Conservation (phyloP, 2,329 filamentous ascomycete genomes). For the Aspergillus luchuensis region DNA sequence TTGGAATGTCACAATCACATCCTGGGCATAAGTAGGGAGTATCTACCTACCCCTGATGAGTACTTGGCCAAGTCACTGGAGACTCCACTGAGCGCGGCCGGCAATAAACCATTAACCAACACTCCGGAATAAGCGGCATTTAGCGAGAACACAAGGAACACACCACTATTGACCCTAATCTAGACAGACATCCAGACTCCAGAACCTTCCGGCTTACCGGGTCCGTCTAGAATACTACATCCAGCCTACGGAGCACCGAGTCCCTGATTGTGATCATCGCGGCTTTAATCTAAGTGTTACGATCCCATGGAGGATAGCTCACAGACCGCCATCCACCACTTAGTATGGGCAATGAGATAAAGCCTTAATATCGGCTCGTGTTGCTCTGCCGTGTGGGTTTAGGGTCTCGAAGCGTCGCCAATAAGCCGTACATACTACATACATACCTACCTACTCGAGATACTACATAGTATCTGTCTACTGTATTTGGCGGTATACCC, state of each 20-base stretch:
- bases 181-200: not conserved
- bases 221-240: too few relatives aligned
- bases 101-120: not conserved
- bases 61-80: not conserved
- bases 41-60: not conserved
- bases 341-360: not conserved
- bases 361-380: conserved; percentile 1
- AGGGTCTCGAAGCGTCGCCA: not conserved
- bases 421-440: not conserved
- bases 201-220: not conserved
- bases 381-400: not conserved
- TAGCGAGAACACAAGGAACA: not conserved
- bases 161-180: not conserved
- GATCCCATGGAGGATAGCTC: not conserved
- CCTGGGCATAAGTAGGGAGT: not conserved
- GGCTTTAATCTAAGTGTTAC: not conserved
- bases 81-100: not conserved
- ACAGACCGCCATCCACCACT: not conserved
- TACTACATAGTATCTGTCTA: not conserved
- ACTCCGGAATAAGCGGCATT: not conserved
- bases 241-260: not conserved
- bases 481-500: not conserved
- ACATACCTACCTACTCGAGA: not conserved
- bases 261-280: conserved; percentile 8
- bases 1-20: too few relatives aligned